These are phyloP conservation scores for Lindgomyces ingoldianus DNA, from an alignment of 495 filamentous ascomycete species.

Conservation along the genomic window DNA sequence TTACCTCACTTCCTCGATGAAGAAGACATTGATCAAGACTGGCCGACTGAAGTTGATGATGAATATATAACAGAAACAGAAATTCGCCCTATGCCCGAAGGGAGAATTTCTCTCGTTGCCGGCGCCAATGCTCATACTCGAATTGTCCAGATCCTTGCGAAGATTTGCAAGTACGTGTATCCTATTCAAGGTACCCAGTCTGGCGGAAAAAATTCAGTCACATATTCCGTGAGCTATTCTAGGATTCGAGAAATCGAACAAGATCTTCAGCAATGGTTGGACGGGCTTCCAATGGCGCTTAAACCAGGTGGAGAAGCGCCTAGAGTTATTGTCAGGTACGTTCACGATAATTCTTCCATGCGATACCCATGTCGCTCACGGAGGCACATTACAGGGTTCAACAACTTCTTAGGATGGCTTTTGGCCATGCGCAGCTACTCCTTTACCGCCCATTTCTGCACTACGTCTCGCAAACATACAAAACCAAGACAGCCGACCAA, in stretches of 20 bases:
- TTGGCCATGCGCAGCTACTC: conserved; percentile 90
- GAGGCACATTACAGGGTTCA: conserved; percentile 63
- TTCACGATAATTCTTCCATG: background rate
- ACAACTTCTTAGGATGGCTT: conserved; percentile 83
- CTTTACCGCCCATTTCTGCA: conserved; percentile 95
- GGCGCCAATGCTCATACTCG: conserved; percentile 83
- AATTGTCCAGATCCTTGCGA: conserved; percentile 74
- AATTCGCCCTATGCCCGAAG: conserved; percentile 74
- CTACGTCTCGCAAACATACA: conserved; percentile 76
- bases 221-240: conserved; percentile 84
- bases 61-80: conserved; percentile 80
- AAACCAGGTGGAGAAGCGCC: conserved; percentile 74
- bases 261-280: conserved; percentile 83
- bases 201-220: conserved; percentile 49
- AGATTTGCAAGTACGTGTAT: conserved; percentile 87
- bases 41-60: conserved; percentile 83
- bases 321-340: conserved; percentile 73
- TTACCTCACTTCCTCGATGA: conserved; percentile 81
- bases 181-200: conserved; percentile 66
- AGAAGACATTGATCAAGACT: conserved; percentile 90
- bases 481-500: conserved; percentile 71
- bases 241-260: conserved; percentile 87
- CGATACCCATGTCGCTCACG: background rate
- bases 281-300: conserved; percentile 71
- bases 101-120: conserved; percentile 70